phyloP scores from a whole-genome alignment of 768 basidiomycete genomes.

The Psilocybe sp. region DNA sequence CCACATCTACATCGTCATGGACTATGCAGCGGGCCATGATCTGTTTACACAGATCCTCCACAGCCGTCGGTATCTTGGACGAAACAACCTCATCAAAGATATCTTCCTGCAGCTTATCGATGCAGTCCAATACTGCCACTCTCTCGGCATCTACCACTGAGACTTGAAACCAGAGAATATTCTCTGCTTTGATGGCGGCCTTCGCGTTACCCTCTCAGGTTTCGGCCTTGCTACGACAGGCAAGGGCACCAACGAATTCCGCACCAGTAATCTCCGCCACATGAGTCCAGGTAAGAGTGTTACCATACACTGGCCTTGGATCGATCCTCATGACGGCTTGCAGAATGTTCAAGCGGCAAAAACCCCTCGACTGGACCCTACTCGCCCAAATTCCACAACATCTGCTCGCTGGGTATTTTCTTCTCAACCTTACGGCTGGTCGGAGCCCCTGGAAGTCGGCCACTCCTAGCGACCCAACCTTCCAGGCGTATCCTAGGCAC shows the following conservation, averaged over 20 bases:
- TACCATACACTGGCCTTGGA: background rate
- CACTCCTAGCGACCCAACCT: too few relatives aligned
- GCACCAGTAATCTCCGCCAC: constrained; percentile 94
- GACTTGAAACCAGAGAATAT: too few relatives aligned
- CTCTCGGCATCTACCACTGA: too few relatives aligned
- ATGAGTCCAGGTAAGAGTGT: constrained; percentile 83
- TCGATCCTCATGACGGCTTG: constrained; percentile 3
- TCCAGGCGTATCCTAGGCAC: constrained; percentile 86
- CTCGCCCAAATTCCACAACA: constrained; percentile 78
- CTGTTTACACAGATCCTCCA: too few relatives aligned
- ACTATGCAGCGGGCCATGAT: too few relatives aligned
- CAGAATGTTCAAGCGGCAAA: constrained; percentile 89
- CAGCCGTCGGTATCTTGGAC: too few relatives aligned
- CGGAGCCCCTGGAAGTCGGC: too few relatives aligned
- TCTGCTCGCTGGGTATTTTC: too few relatives aligned
- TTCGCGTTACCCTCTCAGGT: constrained; percentile 86
- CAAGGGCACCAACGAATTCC: constrained; percentile 83
- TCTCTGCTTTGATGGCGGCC: constrained; percentile 81
- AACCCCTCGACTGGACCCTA: constrained; percentile 75
- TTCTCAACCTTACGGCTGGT: too few relatives aligned
- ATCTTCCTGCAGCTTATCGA: too few relatives aligned
- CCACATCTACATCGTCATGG: constrained; percentile 89
- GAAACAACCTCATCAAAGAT: too few relatives aligned
- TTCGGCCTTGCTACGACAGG: constrained; percentile 95
- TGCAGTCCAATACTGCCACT: too few relatives aligned